Base-by-base conservation (phyloP, 495 filamentous ascomycete species). In the Annulohypoxylon moriforme region DNA sequence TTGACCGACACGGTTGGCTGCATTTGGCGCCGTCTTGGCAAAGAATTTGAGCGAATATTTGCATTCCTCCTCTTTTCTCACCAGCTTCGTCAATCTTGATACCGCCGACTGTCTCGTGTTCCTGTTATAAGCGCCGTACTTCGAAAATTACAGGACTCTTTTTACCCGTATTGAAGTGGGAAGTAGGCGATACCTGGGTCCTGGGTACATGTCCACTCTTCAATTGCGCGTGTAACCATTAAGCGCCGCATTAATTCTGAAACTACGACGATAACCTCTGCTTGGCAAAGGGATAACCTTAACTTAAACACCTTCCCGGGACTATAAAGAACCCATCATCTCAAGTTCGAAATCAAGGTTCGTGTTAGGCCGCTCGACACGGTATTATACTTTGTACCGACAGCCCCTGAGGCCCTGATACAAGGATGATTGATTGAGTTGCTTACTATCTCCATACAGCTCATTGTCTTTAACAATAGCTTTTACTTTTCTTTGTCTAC, bases 1-100 rank as follows among this genome's bases (percentile, higher is more conserved):
- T 55, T 68, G n/a, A 36, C 40, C 47, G 8, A 49, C 40, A 20
- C 65, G 71, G 66, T 73, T 73, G 71, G 71, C 57, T 66, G 18
- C 55, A 56, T 73, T 68, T 69, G 50, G 56, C 71, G 65, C 71
- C 22, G 66, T 66, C 50, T 73, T 62, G 71, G 61, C 66, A 69
- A 66, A 50, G 25, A 24, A 49, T 40, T 27, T 42, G 24, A 56
- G 47, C 27, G 44, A 11, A 34, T 40, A 38, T 38, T 25, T n/a
- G 18, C 55, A 58, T 13, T 38, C 16, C 42, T 58, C 20, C 27
- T 27, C 52, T 20, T 36, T 10, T 56, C n/a, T 10, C 31, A 20
- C 31, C 10, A 1, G n/a, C 29, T 56, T 20, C 18, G 4, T 58
- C 25, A 24, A 13, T 20, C 42, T 58, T 7, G 20, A 25, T 58